Evolutionary conservation across 345 rosid species (phyloP).

Genomic region (Citrus medica): DNA sequence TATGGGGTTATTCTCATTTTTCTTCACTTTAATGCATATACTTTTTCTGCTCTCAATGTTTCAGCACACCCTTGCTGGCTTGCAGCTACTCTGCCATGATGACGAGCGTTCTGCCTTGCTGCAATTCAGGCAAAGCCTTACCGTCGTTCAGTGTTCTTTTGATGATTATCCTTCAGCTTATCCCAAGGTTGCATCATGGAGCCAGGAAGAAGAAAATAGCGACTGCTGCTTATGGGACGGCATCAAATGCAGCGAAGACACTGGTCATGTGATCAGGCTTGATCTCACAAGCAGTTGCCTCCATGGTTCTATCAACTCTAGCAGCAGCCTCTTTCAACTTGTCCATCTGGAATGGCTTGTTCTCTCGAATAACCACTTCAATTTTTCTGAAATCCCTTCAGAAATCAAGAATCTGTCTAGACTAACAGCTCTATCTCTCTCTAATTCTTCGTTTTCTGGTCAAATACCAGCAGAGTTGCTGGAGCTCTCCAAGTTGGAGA

Average conservation of each 20-base stretch:
- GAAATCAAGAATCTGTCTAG: neutral
- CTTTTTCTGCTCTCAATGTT: neutral
- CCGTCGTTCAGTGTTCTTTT: neutral
- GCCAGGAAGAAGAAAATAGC: neutral
- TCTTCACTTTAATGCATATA: neutral
- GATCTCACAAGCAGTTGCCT: neutral
- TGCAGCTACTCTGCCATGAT: slow-evolving; percentile 1
- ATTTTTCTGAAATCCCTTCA: neutral
- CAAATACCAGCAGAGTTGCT: neutral
- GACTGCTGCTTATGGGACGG: slow-evolving; percentile 31
- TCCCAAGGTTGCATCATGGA: slow-evolving; percentile 3
- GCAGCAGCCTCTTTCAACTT: neutral
- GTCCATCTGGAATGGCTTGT: slow-evolving; percentile 2
- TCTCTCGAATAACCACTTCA: neutral
- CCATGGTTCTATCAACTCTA: neutral
- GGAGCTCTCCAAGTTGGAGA: neutral
- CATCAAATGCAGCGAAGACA: neutral
- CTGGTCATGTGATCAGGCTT: slow-evolving; percentile 14
- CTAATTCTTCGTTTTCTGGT: neutral
- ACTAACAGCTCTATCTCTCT: neutral
- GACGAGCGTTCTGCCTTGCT: slow-evolving; percentile 14
- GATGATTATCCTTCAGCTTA: neutral
- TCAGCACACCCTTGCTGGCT: neutral
- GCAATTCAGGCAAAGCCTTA: slow-evolving; percentile 21
- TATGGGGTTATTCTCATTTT: neutral